phyloP scores from a whole-genome alignment of 2,329 filamentous ascomycete genomes.

The Epichloe sp. region DNA sequence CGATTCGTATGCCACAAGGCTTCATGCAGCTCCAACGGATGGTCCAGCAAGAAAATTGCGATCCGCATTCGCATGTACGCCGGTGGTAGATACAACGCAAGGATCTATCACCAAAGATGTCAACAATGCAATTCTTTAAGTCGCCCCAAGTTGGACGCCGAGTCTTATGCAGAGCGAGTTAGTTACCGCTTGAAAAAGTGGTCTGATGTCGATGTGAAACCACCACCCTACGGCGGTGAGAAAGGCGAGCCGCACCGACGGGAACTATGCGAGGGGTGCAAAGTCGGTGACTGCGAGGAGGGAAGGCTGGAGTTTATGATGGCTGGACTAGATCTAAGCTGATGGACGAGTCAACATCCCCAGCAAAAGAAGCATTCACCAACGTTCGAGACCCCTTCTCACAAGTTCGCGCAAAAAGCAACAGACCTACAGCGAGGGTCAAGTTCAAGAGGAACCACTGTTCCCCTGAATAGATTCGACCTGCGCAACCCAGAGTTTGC shows the following conservation, averaged over 20 bases:
- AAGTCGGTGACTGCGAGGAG: slow-evolving; percentile 15
- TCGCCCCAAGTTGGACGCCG: slow-evolving; percentile 15
- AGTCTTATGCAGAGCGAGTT: slow-evolving; percentile 22
- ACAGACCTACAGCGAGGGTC: no score
- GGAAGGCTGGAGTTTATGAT: not conserved
- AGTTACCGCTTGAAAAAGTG: slow-evolving; percentile 24
- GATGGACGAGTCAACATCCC: no score
- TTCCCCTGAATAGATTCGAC: no score
- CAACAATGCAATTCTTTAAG: slow-evolving; percentile 16
- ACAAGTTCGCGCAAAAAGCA: no score
- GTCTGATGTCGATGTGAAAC: slow-evolving; percentile 15
- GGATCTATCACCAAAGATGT: slow-evolving; percentile 26
- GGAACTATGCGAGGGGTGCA: slow-evolving; percentile 24
- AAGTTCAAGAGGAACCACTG: no score
- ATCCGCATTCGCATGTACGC: slow-evolving; percentile 21
- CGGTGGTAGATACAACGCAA: slow-evolving; percentile 19
- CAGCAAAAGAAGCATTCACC: no score
- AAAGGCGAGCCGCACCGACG: slow-evolving; percentile 12
- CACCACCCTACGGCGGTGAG: not conserved
- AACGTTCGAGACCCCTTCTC: no score
- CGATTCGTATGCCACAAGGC: slow-evolving; percentile 19
- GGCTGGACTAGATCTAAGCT: slow-evolving; percentile 3
- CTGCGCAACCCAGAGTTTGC: no score
- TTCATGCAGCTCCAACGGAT: slow-evolving; percentile 10
- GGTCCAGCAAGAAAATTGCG: slow-evolving; percentile 22